Percentiles rank a stretch among this genome's conserved stretches.
phyloP scores from a whole-genome alignment of 768 basidiomycete species.

The Boletus subparvulus region DNA sequence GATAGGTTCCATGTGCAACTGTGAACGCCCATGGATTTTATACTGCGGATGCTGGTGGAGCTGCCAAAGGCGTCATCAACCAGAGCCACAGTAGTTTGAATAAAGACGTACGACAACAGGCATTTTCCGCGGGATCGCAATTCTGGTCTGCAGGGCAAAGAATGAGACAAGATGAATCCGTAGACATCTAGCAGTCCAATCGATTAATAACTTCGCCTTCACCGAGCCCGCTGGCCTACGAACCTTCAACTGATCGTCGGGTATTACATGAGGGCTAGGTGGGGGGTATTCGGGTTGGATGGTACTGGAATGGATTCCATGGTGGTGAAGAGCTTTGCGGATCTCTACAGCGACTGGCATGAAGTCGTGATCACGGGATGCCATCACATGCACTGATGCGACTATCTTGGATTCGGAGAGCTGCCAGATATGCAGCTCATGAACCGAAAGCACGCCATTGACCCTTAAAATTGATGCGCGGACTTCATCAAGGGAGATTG shows the following conservation, averaged over 20 bases:
- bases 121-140: constrained; percentile 67
- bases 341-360: constrained; percentile 88
- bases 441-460: constrained; percentile 79
- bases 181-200: constrained; percentile 40
- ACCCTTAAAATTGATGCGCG: constrained; percentile 77
- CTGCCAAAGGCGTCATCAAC: constrained; percentile 28
- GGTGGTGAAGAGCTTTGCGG: constrained; percentile 78
- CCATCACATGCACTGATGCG: constrained; percentile 92
- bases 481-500: constrained; percentile 87
- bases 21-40: constrained; percentile 26
- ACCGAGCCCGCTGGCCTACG: constrained; percentile 5
- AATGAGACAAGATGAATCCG: constrained; percentile 65
- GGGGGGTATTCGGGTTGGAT: constrained; percentile 86
- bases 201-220: not conserved
- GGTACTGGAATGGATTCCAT: constrained; percentile 92
- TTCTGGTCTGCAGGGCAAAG: constrained; percentile 66
- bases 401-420: constrained; percentile 93
- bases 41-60: constrained; percentile 48
- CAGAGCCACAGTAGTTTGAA: not conserved
- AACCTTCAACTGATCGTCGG: constrained; percentile 54
- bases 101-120: constrained; percentile 72
- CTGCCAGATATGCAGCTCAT: constrained; percentile 98
- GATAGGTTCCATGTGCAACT: not conserved
- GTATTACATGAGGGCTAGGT: constrained; percentile 31
- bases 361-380: constrained; percentile 80